A percentile compares a stretch with the other conserved stretches of the same genome.
Conservation (phyloP, 805 yeast genomes). For the Maudiozyma turicensis region DNA sequence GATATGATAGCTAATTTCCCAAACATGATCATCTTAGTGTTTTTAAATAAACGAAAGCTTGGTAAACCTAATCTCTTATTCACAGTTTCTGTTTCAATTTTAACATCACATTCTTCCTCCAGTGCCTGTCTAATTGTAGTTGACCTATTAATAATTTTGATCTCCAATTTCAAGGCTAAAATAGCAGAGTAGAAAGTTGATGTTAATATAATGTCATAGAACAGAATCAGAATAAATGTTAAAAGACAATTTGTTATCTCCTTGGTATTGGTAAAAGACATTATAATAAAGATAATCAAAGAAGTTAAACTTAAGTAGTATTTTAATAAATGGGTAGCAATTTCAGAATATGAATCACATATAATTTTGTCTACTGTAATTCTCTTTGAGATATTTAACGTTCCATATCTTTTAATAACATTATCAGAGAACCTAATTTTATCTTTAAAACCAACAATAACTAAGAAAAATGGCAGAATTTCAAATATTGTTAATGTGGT, state of each 20-base stretch:
- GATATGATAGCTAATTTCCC: slow-evolving; percentile 51
- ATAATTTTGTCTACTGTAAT: slow-evolving; percentile 24
- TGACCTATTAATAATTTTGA: slow-evolving; percentile 73
- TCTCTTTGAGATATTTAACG: slow-evolving; percentile 28
- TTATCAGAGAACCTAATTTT: slow-evolving; percentile 62
- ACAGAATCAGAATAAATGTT: slow-evolving; percentile 57
- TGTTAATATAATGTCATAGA: slow-evolving; percentile 61
- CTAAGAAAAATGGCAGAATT: slow-evolving; percentile 88
- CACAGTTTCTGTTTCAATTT: slow-evolving; percentile 48
- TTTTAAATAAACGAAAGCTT: slow-evolving; percentile 24
- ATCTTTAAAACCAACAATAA: slow-evolving; percentile 84
- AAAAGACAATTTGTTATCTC: slow-evolving; percentile 75
- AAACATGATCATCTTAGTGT: slow-evolving; percentile 35
- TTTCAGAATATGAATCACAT: slow-evolving; percentile 28
- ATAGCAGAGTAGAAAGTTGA: slow-evolving; percentile 78
- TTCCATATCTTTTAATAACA: slow-evolving; percentile 35
- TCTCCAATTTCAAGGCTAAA: slow-evolving; percentile 79
- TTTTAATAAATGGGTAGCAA: slow-evolving; percentile 38
- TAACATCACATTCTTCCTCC: slow-evolving; percentile 86
- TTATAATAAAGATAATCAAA: slow-evolving; percentile 52
- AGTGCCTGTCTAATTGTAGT: slow-evolving; percentile 66
- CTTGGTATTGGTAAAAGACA: slow-evolving; percentile 53
- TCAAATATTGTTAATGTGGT: slow-evolving; percentile 71
- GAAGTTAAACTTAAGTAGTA: slow-evolving; percentile 64
- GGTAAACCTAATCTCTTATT: background rate